Evolutionary conservation across 148 eudicot species (phyloP), one percentile per base, ranked within the genome.

Genomic region (Dianthus caryophyllus): DNA sequence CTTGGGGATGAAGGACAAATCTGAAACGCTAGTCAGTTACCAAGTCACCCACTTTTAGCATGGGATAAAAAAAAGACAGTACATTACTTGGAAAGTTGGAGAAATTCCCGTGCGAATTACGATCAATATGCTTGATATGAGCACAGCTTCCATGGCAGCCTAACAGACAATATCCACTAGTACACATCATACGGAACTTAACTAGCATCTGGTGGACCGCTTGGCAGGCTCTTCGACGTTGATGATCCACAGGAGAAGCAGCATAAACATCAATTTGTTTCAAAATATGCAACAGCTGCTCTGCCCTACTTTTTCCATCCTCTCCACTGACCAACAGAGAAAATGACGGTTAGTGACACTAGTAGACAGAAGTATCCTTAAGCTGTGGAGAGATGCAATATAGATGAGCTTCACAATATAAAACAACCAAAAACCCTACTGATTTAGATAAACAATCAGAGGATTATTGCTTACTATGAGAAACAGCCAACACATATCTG

Each of bases 231-330:
- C 99, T 84, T 69, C 70, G 75, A 60, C 99, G 88, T 76, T 94
- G 96, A 73, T 89, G 86, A 67, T 94, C 99, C 46, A 86, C 79
- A 70, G 93, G 69, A 25, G 99, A 88, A 29, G 92, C 90, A 70
- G 88, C 96, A 69, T 85, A 94, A 61, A 76, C 83, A 86, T 94
- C 99, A 65, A 88, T 71, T 83, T 88, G 96, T 75, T 90, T 86
- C 82, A 88, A 76, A 63, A 94, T 90, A 76, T 85, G 86, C 78
- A 90, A 69, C 61, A 94, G 85, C 75, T 90, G 99, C 72, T 94
- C 99, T 64, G 99, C 85, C 36, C 90, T 92, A 72, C 90, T 94
- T 84, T 89, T 86, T 73, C 99, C 99, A 78, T 94, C 99, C 74
- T 94, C 99, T 47, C 99, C 99, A 79, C 99, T 94, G 72, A 66